Conservation (phyloP, 2,329 filamentous ascomycete species). For the Blastomyces silverae region DNA sequence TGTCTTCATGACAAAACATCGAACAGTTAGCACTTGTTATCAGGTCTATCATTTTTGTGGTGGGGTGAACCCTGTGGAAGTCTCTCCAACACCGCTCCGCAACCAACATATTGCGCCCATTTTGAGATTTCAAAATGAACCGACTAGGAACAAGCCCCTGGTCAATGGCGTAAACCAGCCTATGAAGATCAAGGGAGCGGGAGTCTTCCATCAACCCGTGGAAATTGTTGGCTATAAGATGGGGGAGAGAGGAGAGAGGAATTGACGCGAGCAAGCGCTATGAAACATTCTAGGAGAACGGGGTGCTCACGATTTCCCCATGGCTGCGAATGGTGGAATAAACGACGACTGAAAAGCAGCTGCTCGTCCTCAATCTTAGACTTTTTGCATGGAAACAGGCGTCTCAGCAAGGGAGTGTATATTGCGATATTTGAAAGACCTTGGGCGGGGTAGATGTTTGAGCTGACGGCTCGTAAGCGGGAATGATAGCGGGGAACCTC, state of each 20-base stretch:
- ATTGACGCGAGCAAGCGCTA: background rate
- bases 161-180: background rate
- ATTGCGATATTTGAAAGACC: background rate
- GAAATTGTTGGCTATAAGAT: background rate
- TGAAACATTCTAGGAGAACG: background rate
- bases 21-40: constrained; percentile 16
- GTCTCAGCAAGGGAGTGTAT: too few species aligned
- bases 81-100: background rate
- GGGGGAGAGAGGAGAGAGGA: background rate
- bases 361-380: background rate
- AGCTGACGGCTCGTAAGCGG: background rate
- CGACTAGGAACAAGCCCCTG: background rate
- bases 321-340: background rate
- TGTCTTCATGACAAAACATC: constrained; percentile 55
- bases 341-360: background rate
- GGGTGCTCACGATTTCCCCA: constrained; percentile 14
- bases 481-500: background rate
- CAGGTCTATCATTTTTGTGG: background rate
- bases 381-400: background rate
- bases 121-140: background rate
- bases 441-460: constrained; percentile 4
- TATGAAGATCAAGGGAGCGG: background rate
- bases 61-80: background rate
- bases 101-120: background rate
- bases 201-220: background rate